A percentile compares a stretch with the other conserved stretches of the same genome.
Conservation (phyloP, 2,329 filamentous ascomycete genomes). For the Arthrobotrys sinensis region DNA sequence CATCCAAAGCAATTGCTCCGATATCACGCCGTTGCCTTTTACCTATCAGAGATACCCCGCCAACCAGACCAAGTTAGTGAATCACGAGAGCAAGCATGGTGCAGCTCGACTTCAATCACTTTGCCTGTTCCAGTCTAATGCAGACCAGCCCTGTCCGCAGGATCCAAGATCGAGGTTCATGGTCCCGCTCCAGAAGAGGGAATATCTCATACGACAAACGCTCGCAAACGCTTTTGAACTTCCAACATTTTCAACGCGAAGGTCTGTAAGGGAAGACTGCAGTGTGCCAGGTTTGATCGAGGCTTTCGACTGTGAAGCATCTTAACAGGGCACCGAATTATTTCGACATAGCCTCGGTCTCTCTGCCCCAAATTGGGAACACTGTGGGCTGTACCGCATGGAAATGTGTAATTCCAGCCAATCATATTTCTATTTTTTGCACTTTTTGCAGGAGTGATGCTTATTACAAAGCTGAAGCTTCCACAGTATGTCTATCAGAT, state of each 20-base stretch:
- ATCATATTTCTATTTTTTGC: too few species aligned
- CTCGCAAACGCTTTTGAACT: neutral
- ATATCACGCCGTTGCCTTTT: slow-evolving; percentile 57
- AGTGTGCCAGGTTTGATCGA: too few species aligned
- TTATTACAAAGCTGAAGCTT: too few species aligned
- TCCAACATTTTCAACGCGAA: neutral
- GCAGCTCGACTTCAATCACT: slow-evolving; percentile 41
- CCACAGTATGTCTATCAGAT: too few species aligned
- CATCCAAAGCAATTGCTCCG: slow-evolving; percentile 36
- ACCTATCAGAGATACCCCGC: slow-evolving; percentile 30
- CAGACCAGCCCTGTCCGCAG: slow-evolving; percentile 3
- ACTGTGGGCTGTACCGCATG: too few species aligned
- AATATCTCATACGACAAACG: neutral
- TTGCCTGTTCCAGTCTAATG: slow-evolving; percentile 34
- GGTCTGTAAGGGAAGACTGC: neutral
- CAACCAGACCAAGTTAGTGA: slow-evolving; percentile 50
- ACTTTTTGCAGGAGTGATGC: too few species aligned
- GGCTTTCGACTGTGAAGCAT: too few species aligned
- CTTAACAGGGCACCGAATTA: too few species aligned
- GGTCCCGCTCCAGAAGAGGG: neutral
- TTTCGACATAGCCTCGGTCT: too few species aligned
- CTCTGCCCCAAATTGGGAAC: too few species aligned
- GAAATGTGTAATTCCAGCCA: too few species aligned
- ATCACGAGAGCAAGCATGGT: slow-evolving; percentile 53
- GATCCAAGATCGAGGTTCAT: slow-evolving; percentile 22